These are phyloP conservation scores for Zizania latifolia DNA, from an alignment of 176 grass and related monocot genomes.

Conservation along the genomic window DNA sequence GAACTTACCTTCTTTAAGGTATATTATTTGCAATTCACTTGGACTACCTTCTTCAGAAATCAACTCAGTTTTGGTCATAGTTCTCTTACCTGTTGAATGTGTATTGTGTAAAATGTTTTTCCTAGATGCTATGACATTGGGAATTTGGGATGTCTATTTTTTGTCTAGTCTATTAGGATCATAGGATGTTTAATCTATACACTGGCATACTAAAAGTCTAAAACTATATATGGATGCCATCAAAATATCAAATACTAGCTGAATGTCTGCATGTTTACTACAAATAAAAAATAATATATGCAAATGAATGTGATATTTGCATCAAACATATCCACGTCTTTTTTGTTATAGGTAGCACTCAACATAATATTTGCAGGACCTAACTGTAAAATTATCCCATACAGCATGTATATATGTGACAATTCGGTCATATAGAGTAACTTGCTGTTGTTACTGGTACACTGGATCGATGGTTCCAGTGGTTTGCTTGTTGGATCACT, in stretches of 20 bases:
- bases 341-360: too few relatives aligned
- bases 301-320: not conserved
- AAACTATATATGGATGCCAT: not conserved
- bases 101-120: slow-evolving; percentile 18
- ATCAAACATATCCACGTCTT: not conserved
- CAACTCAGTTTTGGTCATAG: slow-evolving; percentile 4
- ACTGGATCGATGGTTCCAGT: too few relatives aligned
- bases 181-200: not conserved
- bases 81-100: not conserved
- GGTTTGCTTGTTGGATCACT: too few relatives aligned
- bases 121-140: not conserved
- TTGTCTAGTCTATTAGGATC: not conserved
- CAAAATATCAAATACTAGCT: not conserved
- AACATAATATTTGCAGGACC: not conserved
- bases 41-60: not conserved
- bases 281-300: not conserved
- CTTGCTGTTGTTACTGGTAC: too few relatives aligned
- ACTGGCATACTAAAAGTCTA: not conserved
- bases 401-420: not conserved
- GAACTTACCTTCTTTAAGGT: slow-evolving; percentile 71
- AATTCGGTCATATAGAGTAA: too few relatives aligned
- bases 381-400: not conserved
- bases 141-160: not conserved
- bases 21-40: slow-evolving; percentile 5
- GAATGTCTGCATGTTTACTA: not conserved